These are phyloP conservation scores for Prunella vulgaris DNA, from an alignment of 257 asterid genomes.

Conservation along the genomic window DNA sequence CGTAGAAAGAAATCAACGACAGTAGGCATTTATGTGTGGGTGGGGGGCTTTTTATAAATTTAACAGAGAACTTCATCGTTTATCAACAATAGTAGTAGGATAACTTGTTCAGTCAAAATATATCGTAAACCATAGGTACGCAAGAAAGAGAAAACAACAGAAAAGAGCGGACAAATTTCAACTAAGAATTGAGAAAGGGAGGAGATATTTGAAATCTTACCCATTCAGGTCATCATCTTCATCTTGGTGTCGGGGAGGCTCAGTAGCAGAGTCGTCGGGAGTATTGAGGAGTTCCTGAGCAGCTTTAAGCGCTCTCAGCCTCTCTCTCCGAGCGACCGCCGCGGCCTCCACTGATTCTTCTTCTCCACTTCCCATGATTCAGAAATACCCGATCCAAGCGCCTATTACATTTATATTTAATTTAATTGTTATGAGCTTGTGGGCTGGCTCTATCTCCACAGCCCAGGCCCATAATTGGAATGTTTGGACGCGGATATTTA, in stretches of 20 bases:
- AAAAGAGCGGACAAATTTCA: neutral
- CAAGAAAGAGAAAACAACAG: neutral
- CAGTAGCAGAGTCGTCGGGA: constrained; percentile 50
- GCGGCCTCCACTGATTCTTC: constrained; percentile 69
- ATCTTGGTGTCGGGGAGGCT: no score
- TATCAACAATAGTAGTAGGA: neutral
- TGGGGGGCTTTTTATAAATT: neutral
- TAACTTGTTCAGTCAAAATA: neutral
- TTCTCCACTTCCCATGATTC: constrained; percentile 40
- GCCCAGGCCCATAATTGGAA: no score
- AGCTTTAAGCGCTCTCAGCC: constrained; percentile 71
- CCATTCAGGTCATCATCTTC: constrained; percentile 29
- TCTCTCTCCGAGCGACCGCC: constrained; percentile 71
- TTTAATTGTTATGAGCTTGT: no score
- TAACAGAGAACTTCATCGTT: neutral
- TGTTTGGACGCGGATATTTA: no score
- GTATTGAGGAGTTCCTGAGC: constrained; percentile 83
- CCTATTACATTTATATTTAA: no score
- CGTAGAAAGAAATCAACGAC: neutral
- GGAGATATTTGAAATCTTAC: constrained; percentile 26
- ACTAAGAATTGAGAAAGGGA: neutral
- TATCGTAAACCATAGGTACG: neutral
- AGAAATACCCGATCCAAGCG: no score
- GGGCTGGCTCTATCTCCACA: no score
- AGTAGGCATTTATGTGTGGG: neutral